Conservation (phyloP, 2,329 filamentous ascomycete genomes). For the Penicillium sp. region DNA sequence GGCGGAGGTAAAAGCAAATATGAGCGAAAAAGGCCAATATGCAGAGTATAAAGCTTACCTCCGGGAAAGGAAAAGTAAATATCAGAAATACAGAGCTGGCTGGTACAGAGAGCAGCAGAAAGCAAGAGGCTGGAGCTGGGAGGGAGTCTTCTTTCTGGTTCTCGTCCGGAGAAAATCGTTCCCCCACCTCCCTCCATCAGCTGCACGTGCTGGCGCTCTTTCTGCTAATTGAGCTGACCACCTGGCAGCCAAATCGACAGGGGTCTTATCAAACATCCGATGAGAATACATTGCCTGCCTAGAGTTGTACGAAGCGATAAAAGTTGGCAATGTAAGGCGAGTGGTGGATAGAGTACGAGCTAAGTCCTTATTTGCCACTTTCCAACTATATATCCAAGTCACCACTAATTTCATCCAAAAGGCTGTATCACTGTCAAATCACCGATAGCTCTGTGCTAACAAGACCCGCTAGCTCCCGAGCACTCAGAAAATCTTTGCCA, state of each 20-base stretch:
- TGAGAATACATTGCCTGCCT: background rate
- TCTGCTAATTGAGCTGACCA: slow-evolving; percentile 5
- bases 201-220: slow-evolving; percentile 10
- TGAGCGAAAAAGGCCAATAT: background rate
- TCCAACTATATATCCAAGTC: background rate
- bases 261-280: background rate
- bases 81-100: background rate
- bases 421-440: no score
- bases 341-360: background rate
- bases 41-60: background rate
- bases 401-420: background rate
- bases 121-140: background rate
- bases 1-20: background rate
- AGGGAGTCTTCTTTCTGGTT: background rate
- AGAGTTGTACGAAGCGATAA: background rate
- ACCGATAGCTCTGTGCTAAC: background rate
- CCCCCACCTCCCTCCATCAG: background rate
- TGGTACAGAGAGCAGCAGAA: background rate
- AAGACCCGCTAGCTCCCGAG: background rate
- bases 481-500: slow-evolving; percentile 3
- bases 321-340: background rate
- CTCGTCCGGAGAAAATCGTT: background rate
- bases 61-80: background rate
- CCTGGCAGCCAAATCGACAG: background rate
- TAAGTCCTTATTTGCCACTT: background rate